Evolutionary conservation across 495 filamentous ascomycete species (phyloP).

Genomic region (Articulospora tetracladia): DNA sequence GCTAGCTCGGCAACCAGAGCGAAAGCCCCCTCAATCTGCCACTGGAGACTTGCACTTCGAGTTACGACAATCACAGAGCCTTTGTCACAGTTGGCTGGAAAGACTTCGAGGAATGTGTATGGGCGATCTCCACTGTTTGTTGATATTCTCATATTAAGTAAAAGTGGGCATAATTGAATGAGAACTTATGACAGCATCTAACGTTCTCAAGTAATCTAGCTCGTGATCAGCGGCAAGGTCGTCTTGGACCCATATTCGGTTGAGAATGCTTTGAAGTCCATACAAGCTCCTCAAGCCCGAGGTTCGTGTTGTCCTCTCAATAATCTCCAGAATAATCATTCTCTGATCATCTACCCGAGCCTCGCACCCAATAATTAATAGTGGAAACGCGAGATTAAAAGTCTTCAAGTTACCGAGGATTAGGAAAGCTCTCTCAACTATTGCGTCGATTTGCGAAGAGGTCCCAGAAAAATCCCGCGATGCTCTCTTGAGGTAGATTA

Average conservation of each 20-base stretch:
- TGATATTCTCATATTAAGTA: constrained; percentile 6
- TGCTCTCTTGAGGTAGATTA: constrained; percentile 31
- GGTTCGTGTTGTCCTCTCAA: constrained; percentile 26
- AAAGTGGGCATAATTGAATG: constrained; percentile 30
- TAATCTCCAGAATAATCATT: constrained; percentile 28
- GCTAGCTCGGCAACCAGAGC: no score
- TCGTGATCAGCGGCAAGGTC: constrained; percentile 29
- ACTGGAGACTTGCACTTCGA: no score
- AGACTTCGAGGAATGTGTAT: no score
- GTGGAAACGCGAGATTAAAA: constrained; percentile 32
- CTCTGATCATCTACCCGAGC: constrained; percentile 33
- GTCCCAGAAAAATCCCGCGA: constrained; percentile 23
- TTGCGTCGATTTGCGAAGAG: constrained; percentile 16
- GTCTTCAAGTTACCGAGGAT: constrained; percentile 19
- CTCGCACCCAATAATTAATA: constrained; percentile 38
- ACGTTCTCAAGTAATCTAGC: constrained; percentile 28
- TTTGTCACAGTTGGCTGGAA: no score
- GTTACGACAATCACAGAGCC: no score
- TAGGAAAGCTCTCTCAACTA: constrained; percentile 25
- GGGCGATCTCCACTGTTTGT: no score
- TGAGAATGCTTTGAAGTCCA: constrained; percentile 25
- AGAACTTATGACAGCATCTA: constrained; percentile 28
- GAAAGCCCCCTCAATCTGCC: no score
- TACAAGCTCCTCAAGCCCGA: constrained; percentile 26
- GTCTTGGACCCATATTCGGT: constrained; percentile 35